These are phyloP conservation scores for Xylaria sp. DNA, from an alignment of 2,329 filamentous ascomycete genomes.

Conservation along the genomic window DNA sequence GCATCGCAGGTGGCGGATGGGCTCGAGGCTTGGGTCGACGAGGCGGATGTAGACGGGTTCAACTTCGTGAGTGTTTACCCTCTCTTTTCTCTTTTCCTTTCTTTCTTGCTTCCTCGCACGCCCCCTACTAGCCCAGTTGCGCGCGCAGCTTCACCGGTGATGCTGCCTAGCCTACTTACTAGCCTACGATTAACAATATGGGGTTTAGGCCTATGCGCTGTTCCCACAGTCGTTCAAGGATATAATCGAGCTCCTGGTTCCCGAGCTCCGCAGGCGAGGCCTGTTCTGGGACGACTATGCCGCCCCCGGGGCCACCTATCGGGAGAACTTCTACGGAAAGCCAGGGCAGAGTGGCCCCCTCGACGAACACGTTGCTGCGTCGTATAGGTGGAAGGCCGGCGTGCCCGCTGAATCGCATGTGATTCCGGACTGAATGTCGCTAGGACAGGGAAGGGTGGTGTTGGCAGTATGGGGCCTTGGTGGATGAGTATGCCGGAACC, in stretches of 20 bases:
- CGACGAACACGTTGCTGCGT: conserved; percentile 55
- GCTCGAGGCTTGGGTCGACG: conserved; percentile 67
- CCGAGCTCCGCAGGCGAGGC: conserved; percentile 62
- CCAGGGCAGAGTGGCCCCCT: conserved; percentile 53
- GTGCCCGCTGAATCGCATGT: conserved; percentile 34
- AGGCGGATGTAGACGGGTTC: conserved; percentile 75
- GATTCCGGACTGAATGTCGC: conserved; percentile 31
- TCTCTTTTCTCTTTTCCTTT: not conserved
- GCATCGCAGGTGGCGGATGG: conserved; percentile 66
- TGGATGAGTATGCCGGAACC: no score
- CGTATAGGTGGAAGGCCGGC: conserved; percentile 47
- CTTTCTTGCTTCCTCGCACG: no score
- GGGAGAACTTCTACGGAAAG: conserved; percentile 61
- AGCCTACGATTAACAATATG: not conserved
- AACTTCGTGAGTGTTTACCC: conserved; percentile 61
- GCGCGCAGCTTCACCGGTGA: not conserved
- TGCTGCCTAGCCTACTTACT: no score
- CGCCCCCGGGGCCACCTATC: conserved; percentile 60
- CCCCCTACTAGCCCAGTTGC: not conserved
- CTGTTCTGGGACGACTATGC: conserved; percentile 59
- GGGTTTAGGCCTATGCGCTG: conserved; percentile 60
- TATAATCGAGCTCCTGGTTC: conserved; percentile 65
- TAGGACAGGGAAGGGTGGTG: not conserved
- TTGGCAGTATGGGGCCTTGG: no score
- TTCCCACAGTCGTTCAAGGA: conserved; percentile 70